These are phyloP conservation scores for Cladorrhinum sp. DNA, from an alignment of 2,329 filamentous ascomycete genomes.

Conservation along the genomic window DNA sequence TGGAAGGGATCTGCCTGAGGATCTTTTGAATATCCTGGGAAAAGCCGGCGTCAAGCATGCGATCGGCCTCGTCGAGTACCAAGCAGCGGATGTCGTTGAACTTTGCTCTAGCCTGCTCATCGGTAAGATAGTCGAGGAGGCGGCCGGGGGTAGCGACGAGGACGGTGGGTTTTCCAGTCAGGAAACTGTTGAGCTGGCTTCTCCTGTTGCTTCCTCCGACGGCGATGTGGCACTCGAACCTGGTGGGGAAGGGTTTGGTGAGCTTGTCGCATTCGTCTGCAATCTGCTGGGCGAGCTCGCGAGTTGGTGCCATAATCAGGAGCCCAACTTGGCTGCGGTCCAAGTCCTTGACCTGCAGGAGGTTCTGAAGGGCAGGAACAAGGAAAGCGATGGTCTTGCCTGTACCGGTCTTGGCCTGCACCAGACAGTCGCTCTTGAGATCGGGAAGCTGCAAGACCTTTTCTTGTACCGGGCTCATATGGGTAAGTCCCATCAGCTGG, in stretches of 20 bases:
- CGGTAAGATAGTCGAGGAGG: constrained; percentile 73
- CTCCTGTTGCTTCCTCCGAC: constrained; percentile 78
- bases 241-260: constrained; percentile 53
- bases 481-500: constrained; percentile 21
- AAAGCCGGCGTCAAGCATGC: constrained; percentile 81
- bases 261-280: constrained; percentile 68
- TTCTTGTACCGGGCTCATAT: constrained; percentile 56
- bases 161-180: constrained; percentile 68
- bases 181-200: constrained; percentile 66
- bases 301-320: constrained; percentile 67
- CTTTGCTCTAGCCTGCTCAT: constrained; percentile 63
- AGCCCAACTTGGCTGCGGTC: constrained; percentile 46
- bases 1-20: constrained; percentile 64
- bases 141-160: constrained; percentile 79
- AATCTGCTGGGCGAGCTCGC: constrained; percentile 69
- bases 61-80: constrained; percentile 80
- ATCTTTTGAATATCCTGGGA: constrained; percentile 76
- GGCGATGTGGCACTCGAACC: constrained; percentile 71
- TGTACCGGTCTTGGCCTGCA: constrained; percentile 83
- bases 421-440: constrained; percentile 59
- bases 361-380: constrained; percentile 75
- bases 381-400: constrained; percentile 85
- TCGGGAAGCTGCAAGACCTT: constrained; percentile 43
- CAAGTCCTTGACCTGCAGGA: constrained; percentile 49
- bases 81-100: constrained; percentile 70